These are phyloP conservation scores for Pseudogymnoascus sp. DNA, from an alignment of 2,329 filamentous ascomycete genomes.

Conservation along the genomic window DNA sequence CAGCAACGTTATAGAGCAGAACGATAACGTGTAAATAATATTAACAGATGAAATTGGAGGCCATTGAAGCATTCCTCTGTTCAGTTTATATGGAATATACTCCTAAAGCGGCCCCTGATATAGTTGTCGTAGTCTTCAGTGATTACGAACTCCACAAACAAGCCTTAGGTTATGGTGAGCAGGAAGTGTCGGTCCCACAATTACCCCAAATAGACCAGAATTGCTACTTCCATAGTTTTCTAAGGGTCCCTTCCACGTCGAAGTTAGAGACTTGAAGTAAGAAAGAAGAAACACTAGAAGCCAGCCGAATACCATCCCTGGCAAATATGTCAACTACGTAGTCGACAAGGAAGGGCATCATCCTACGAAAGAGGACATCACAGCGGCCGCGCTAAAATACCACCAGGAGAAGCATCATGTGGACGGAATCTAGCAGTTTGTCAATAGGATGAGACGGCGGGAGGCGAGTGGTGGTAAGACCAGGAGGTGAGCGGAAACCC, in stretches of 20 bases:
- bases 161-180: background rate
- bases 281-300: background rate
- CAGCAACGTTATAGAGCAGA: constrained; percentile 38
- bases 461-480: too few relatives aligned
- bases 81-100: background rate
- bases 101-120: background rate
- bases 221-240: background rate
- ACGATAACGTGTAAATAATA: constrained; percentile 1
- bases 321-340: background rate
- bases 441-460: background rate
- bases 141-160: background rate
- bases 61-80: background rate
- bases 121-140: background rate
- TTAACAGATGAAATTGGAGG: background rate
- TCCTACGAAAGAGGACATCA: too few relatives aligned
- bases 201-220: background rate
- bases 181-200: background rate
- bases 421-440: too few relatives aligned
- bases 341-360: background rate
- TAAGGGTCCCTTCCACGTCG: background rate
- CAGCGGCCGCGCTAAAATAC: too few relatives aligned
- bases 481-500: too few relatives aligned
- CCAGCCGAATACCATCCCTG: background rate
- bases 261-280: background rate
- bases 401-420: too few relatives aligned